These are phyloP conservation scores for Funneliformis geosporum DNA, from an alignment of 192 early-diverging fungal genomes.

Conservation along the genomic window DNA sequence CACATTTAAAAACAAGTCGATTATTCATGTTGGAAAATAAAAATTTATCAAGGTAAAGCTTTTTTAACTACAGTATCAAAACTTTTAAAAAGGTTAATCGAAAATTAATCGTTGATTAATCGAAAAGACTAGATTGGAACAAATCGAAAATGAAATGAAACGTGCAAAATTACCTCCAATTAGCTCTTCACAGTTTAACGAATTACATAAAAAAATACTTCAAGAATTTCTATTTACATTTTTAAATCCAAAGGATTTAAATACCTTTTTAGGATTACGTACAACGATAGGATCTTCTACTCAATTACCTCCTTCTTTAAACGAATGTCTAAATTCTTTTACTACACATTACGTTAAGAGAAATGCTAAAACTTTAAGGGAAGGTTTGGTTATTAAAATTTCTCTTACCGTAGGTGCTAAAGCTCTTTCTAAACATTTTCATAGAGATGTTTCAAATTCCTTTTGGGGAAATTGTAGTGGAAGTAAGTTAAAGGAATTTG, in stretches of 20 bases:
- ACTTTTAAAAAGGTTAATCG: neutral
- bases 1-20: conserved; percentile 8
- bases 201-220: conserved; percentile 3
- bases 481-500: conserved; percentile 28
- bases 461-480: conserved; percentile 38
- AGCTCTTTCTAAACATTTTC: conserved; percentile 37
- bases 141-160: conserved; percentile 32
- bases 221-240: conserved; percentile 29
- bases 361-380: neutral
- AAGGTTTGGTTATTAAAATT: neutral
- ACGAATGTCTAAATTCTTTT: conserved; percentile 32
- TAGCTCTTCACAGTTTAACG: neutral
- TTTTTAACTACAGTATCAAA: neutral
- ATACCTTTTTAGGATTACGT: conserved; percentile 31
- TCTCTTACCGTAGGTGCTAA: conserved; percentile 37
- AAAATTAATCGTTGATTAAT: neutral
- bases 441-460: conserved; percentile 26
- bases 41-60: conserved; percentile 27
- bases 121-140: conserved; percentile 26
- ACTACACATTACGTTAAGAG: conserved; percentile 22
- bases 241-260: conserved; percentile 24
- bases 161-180: neutral
- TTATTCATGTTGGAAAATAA: conserved; percentile 24
- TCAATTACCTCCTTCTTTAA: conserved; percentile 29
- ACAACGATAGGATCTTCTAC: conserved; percentile 22